phyloP scores from a whole-genome alignment of 306 rosid species.

The Prinsepia uniflora region DNA sequence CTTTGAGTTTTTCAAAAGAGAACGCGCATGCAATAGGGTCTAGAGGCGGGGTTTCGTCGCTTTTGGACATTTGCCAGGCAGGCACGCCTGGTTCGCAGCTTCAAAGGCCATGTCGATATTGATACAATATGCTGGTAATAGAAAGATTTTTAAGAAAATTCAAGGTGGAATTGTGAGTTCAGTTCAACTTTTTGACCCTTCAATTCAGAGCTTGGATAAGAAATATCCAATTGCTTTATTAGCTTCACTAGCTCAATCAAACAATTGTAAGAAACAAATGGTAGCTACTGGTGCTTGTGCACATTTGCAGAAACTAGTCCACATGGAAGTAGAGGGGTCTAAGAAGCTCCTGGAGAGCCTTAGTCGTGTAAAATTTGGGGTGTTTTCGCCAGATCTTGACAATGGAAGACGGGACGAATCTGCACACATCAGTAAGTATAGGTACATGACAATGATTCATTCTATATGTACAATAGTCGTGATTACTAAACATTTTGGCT shows the following conservation, averaged over 20 bases:
- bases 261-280: conserved; percentile 75
- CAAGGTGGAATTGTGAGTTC: conserved; percentile 61
- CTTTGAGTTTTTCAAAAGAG: too few species aligned
- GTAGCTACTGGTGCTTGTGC: conserved; percentile 68
- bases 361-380: conserved; percentile 89
- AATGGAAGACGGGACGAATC: conserved; percentile 9
- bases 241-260: conserved; percentile 54
- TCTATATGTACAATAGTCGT: conserved; percentile 38
- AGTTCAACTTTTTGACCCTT: conserved; percentile 76
- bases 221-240: conserved; percentile 71
- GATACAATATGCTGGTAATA: conserved; percentile 39
- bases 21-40: too few species aligned
- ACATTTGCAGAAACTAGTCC: conserved; percentile 65
- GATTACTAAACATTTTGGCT: conserved; percentile 22
- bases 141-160: conserved; percentile 56
- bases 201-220: conserved; percentile 59
- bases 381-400: conserved; percentile 72
- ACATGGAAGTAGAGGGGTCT: conserved; percentile 69
- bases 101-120: conserved; percentile 67
- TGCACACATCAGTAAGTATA: conserved; percentile 18
- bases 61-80: too few species aligned
- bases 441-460: conserved; percentile 31
- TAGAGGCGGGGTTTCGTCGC: too few species aligned
- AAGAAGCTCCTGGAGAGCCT: conserved; percentile 79
- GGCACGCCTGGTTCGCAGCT: too few species aligned